Percentiles rank a stretch among this genome's conserved stretches.
phyloP scores from a whole-genome alignment of 495 filamentous ascomycete species.

The Cudoniella acicularis region DNA sequence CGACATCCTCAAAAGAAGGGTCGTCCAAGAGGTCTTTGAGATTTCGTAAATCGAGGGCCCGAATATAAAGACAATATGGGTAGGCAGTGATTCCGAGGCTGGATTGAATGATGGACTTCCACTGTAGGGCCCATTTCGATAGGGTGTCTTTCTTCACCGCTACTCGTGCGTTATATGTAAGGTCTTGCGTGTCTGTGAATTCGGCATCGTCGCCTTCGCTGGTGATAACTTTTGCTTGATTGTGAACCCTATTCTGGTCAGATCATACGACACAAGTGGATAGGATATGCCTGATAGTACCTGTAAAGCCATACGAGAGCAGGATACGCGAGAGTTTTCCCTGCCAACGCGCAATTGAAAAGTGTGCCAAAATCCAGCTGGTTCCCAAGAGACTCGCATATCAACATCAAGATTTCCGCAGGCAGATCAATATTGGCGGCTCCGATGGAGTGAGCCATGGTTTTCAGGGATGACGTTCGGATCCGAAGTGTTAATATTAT shows the following conservation, averaged over 20 bases:
- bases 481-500: background rate
- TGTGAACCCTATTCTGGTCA: slow-evolving; percentile 13
- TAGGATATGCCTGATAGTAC: slow-evolving; percentile 32
- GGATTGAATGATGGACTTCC: slow-evolving; percentile 68
- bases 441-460: background rate
- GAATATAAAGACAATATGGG: slow-evolving; percentile 68
- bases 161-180: slow-evolving; percentile 22
- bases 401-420: slow-evolving; percentile 56
- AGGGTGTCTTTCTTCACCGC: slow-evolving; percentile 32
- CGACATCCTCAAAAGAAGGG: slow-evolving; percentile 34
- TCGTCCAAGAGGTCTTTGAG: slow-evolving; percentile 56
- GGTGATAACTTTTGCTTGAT: slow-evolving; percentile 3
- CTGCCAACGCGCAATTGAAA: slow-evolving; percentile 49
- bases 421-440: slow-evolving; percentile 35
- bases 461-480: background rate
- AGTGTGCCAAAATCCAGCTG: slow-evolving; percentile 53
- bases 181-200: slow-evolving; percentile 19
- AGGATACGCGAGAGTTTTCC: slow-evolving; percentile 48
- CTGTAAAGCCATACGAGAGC: slow-evolving; percentile 63
- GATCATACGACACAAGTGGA: background rate
- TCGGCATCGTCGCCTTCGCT: slow-evolving; percentile 13
- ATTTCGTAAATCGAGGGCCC: slow-evolving; percentile 57
- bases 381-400: slow-evolving; percentile 52
- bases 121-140: slow-evolving; percentile 56
- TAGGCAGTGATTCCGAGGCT: slow-evolving; percentile 58